A percentile compares a stretch with the other conserved stretches of the same genome.
phyloP scores from a whole-genome alignment of 2,329 filamentous ascomycete genomes.

The Aureobasidium uvarum region DNA sequence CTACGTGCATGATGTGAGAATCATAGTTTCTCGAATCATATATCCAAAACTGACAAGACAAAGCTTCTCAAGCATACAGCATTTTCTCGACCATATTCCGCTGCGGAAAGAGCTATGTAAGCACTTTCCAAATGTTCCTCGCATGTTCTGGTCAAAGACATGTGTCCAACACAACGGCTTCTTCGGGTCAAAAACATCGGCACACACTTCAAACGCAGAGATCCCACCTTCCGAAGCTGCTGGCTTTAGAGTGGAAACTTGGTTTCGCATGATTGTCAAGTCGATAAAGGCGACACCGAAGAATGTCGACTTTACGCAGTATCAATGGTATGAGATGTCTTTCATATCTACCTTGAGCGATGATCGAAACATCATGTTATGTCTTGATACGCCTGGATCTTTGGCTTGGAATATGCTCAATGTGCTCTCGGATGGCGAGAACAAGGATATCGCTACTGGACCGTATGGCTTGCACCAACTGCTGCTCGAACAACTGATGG shows the following conservation, averaged over 20 bases:
- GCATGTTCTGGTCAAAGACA: slow-evolving; percentile 12
- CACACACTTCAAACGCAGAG: neutral
- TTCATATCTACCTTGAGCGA: neutral
- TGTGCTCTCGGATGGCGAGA: neutral
- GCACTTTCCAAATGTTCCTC: slow-evolving; percentile 11
- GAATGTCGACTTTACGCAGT: neutral
- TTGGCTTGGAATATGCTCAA: neutral
- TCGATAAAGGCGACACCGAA: neutral
- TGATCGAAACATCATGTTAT: neutral
- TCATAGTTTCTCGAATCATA: neutral
- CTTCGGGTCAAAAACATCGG: slow-evolving; percentile 8
- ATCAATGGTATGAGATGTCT: slow-evolving; percentile 13
- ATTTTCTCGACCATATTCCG: neutral
- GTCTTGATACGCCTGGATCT: neutral
- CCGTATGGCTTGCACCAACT: slow-evolving; percentile 1
- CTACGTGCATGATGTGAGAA: slow-evolving; percentile 1
- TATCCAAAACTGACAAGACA: neutral
- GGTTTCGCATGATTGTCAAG: slow-evolving; percentile 22
- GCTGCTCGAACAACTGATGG: slow-evolving; percentile 12
- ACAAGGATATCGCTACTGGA: neutral
- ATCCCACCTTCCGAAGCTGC: neutral
- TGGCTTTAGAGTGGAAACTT: neutral
- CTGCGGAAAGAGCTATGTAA: slow-evolving; percentile 5
- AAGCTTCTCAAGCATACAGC: slow-evolving; percentile 6
- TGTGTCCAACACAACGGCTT: slow-evolving; percentile 22